These are phyloP conservation scores for Bryoglossum gracile DNA, from an alignment of 495 filamentous ascomycete species.

Conservation along the genomic window DNA sequence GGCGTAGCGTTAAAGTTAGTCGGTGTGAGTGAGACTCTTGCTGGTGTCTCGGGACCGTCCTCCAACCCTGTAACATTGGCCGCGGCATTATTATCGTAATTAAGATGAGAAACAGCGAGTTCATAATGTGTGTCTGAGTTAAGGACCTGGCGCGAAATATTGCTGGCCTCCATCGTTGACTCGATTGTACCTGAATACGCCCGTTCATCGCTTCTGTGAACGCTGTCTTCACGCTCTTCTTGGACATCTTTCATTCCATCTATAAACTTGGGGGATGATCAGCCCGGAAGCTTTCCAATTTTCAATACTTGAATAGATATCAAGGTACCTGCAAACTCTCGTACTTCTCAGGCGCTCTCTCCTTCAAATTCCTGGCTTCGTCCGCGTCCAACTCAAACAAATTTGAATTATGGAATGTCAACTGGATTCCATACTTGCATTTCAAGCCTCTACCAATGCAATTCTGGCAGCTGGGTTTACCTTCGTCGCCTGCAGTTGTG, in stretches of 20 bases:
- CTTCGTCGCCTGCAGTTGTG: slow-evolving; percentile 3
- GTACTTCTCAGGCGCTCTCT: slow-evolving; percentile 1
- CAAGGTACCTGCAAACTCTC: slow-evolving; percentile 1
- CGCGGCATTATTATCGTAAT: too few relatives aligned
- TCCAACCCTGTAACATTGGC: too few relatives aligned
- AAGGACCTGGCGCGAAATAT: too few relatives aligned
- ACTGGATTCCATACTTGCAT: slow-evolving; percentile 5
- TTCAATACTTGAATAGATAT: neutral
- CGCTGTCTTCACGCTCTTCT: neutral
- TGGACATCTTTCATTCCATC: slow-evolving; percentile 3
- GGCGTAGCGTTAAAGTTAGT: too few relatives aligned
- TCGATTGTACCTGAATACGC: neutral
- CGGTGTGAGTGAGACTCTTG: too few relatives aligned
- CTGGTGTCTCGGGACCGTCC: too few relatives aligned
- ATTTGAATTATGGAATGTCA: slow-evolving; percentile 4
- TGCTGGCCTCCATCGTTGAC: too few relatives aligned
- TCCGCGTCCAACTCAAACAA: neutral
- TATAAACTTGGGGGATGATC: slow-evolving; percentile 1
- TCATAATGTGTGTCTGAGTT: too few relatives aligned
- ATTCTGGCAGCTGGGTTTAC: slow-evolving; percentile 6
- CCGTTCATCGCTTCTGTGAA: neutral
- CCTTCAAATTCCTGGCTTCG: neutral
- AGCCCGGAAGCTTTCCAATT: neutral
- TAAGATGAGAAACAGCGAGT: too few relatives aligned
- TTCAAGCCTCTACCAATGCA: neutral